A percentile compares a stretch with the other conserved stretches of the same genome.
phyloP scores from a whole-genome alignment of 140 eudicot genomes.

The Ambrosia hybrid region DNA sequence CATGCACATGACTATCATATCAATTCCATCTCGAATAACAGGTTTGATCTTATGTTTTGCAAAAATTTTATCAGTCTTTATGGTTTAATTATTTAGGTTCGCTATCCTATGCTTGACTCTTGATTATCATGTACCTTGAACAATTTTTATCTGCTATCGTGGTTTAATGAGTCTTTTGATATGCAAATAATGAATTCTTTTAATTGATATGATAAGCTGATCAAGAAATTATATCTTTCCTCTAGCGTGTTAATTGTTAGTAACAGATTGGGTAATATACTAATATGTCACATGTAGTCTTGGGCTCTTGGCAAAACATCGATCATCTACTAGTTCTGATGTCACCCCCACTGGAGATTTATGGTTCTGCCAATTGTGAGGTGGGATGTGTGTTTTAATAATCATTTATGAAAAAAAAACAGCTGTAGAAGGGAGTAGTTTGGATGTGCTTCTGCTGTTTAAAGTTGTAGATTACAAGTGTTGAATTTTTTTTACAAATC shows the following conservation, averaged over 20 bases:
- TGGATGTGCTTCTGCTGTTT: neutral
- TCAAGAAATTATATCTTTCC: constrained; percentile 1
- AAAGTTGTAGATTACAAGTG: neutral
- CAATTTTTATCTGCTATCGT: neutral
- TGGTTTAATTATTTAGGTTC: constrained; percentile 5
- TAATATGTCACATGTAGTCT: neutral
- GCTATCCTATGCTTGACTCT: neutral
- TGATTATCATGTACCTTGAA: constrained; percentile 15
- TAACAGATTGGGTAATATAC: neutral
- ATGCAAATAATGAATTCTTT: neutral
- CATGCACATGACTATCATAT: constrained; percentile 93
- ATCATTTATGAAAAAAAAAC: neutral
- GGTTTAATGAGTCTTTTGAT: constrained; percentile 1
- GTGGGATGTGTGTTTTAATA: constrained; percentile 6
- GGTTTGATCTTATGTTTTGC: constrained; percentile 39
- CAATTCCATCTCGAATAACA: constrained; percentile 86
- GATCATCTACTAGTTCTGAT: neutral
- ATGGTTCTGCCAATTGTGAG: neutral
- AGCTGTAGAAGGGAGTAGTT: no score
- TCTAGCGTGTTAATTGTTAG: neutral
- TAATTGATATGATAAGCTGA: constrained; percentile 2
- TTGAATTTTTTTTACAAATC: neutral
- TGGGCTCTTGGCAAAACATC: constrained; percentile 9
- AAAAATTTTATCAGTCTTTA: neutral
- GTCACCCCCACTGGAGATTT: neutral